phyloP scores from a whole-genome alignment of 495 filamentous ascomycete species.

The Elaphomyces granulatus region DNA sequence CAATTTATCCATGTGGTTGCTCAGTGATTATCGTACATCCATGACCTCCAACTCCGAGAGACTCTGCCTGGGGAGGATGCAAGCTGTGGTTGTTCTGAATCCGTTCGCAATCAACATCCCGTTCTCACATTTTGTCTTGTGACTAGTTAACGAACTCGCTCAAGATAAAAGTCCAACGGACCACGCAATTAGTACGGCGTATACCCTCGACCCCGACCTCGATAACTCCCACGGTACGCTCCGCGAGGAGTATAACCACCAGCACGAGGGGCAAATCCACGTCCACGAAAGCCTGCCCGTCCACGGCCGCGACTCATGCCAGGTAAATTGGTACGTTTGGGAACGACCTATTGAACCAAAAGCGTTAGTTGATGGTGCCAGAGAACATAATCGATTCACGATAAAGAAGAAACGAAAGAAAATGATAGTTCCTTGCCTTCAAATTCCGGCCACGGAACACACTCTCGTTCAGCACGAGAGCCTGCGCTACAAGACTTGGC shows the following conservation, averaged over 20 bases:
- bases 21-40: constrained; percentile 23
- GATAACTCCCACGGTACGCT: constrained; percentile 67
- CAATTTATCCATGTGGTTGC: constrained; percentile 10
- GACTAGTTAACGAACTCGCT: neutral
- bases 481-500: constrained; percentile 82
- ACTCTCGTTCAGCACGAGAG: constrained; percentile 91
- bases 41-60: constrained; percentile 24
- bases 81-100: constrained; percentile 4
- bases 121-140: neutral
- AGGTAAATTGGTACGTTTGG: constrained; percentile 93
- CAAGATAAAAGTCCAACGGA: neutral
- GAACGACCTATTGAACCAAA: constrained; percentile 51
- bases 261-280: constrained; percentile 43
- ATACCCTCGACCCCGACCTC: constrained; percentile 57
- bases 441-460: constrained; percentile 88
- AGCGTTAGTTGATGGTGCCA: no score
- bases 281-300: constrained; percentile 51
- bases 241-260: constrained; percentile 53
- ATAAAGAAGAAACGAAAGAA: constrained; percentile 1
- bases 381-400: no score
- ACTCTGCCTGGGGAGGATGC: constrained; percentile 9
- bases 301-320: constrained; percentile 79
- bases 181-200: constrained; percentile 51
- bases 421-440: constrained; percentile 48
- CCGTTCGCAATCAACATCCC: constrained; percentile 1